A percentile compares a stretch with the other conserved stretches of the same genome.
Conservation (phyloP, 2,329 filamentous ascomycete species). For the Colletotrichum endophyticum region DNA sequence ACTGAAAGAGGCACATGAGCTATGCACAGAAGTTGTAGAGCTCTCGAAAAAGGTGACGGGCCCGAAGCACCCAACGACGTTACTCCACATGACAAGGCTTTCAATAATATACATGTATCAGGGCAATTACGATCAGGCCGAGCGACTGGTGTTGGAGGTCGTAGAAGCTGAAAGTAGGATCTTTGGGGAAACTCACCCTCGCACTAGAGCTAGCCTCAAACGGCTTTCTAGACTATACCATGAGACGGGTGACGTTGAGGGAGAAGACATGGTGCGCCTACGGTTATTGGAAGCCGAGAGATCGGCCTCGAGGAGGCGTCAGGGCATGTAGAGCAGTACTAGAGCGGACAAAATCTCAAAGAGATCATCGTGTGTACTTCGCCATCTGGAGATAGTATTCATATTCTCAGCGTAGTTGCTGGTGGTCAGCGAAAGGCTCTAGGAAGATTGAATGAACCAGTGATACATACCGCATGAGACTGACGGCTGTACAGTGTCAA, state of each 20-base stretch:
- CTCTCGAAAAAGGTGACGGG: accelerated
- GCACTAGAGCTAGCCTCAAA: accelerated
- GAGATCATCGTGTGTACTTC: no score
- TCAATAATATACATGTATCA: accelerated
- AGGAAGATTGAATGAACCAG: no score
- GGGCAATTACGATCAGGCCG: background rate
- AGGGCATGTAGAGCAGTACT: no score
- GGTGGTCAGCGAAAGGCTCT: no score
- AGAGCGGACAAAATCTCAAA: no score
- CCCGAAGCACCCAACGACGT: no score
- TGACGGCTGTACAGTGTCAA: no score
- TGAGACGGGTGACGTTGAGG: background rate
- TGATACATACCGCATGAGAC: no score
- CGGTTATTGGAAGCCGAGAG: background rate
- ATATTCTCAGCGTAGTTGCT: no score
- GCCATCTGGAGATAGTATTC: no score
- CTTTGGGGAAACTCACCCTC: accelerated
- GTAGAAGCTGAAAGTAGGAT: accelerated
- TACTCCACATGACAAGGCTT: accelerated
- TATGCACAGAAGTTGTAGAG: background rate
- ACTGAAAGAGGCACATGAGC: background rate
- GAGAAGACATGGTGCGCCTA: background rate
- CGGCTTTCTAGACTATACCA: accelerated
- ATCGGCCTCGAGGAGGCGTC: no score
- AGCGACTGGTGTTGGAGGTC: background rate